Evolutionary conservation across 2,329 filamentous ascomycete genomes (phyloP).

Genomic region (Pyrenophora teres): DNA sequence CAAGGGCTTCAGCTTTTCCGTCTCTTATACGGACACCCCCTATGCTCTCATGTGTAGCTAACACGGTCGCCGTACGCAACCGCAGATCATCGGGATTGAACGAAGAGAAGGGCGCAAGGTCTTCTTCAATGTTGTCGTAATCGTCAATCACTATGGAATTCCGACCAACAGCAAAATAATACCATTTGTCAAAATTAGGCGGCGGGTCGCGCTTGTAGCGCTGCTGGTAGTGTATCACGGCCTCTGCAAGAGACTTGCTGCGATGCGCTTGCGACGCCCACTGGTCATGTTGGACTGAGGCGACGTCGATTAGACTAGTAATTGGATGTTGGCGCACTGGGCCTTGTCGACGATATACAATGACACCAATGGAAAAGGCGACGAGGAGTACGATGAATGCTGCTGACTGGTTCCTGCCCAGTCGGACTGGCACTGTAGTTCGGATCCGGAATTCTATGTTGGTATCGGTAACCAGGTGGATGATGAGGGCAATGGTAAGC

Average conservation of each 20-base stretch:
- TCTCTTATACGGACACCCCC: conserved; percentile 61
- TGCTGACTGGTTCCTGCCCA: conserved; percentile 39
- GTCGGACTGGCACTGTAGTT: conserved; percentile 36
- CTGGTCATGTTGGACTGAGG: conserved; percentile 53
- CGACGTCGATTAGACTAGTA: conserved; percentile 58
- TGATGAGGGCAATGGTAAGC: conserved; percentile 39
- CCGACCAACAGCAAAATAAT: conserved; percentile 58
- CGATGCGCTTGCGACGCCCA: conserved; percentile 55
- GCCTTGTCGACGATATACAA: conserved; percentile 48
- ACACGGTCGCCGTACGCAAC: conserved; percentile 57
- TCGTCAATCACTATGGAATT: conserved; percentile 62
- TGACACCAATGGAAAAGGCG: conserved; percentile 37
- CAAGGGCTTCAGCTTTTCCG: conserved; percentile 51
- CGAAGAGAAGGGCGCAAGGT: conserved; percentile 61
- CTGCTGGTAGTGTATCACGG: conserved; percentile 56
- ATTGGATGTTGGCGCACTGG: conserved; percentile 59
- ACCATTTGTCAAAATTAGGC: conserved; percentile 65
- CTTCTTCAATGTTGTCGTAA: conserved; percentile 63
- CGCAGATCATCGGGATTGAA: conserved; percentile 58
- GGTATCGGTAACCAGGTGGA: conserved; percentile 37
- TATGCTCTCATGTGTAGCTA: conserved; percentile 60
- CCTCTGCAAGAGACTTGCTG: conserved; percentile 56
- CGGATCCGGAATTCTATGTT: conserved; percentile 37
- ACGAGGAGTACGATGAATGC: conserved; percentile 49
- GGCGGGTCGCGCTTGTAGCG: conserved; percentile 62